These are phyloP conservation scores for Mycena maculata DNA, from an alignment of 768 basidiomycete genomes.

Conservation along the genomic window DNA sequence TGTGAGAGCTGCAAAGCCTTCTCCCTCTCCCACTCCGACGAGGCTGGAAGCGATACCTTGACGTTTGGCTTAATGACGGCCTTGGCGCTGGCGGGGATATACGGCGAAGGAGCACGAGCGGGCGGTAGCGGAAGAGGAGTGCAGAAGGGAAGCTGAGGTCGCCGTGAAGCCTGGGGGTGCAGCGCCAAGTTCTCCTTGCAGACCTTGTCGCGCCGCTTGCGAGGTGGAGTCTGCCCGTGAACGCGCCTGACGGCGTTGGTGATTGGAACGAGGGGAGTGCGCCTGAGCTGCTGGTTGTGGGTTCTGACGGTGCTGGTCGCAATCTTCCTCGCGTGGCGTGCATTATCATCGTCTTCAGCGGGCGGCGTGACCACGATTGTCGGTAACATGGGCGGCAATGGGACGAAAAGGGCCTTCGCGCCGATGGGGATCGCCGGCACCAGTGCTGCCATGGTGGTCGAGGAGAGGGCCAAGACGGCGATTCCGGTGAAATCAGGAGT, in stretches of 20 bases:
- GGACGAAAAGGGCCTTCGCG: neutral
- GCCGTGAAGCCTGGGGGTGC: neutral
- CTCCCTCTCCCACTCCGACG: neutral
- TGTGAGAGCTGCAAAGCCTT: neutral
- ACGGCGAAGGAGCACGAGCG: neutral
- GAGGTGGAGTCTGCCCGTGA: neutral
- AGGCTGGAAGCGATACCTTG: slow-evolving; percentile 1
- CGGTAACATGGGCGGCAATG: neutral
- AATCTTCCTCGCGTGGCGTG: no score
- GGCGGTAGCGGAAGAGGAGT: neutral
- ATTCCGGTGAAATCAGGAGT: neutral
- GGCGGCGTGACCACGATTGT: neutral
- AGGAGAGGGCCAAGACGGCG: neutral
- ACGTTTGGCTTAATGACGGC: neutral
- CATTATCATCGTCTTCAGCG: neutral
- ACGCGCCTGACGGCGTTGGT: neutral
- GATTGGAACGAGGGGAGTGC: neutral
- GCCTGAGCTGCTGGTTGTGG: no score
- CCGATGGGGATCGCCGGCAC: neutral
- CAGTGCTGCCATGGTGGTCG: slow-evolving; percentile 1
- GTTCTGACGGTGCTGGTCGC: no score
- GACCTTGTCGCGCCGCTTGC: neutral
- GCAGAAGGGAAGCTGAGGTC: neutral
- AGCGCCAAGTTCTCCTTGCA: neutral
- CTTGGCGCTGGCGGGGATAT: neutral